These are phyloP conservation scores for Colletotrichum lindemuthianum DNA, from an alignment of 2,329 filamentous ascomycete species.

Conservation along the genomic window DNA sequence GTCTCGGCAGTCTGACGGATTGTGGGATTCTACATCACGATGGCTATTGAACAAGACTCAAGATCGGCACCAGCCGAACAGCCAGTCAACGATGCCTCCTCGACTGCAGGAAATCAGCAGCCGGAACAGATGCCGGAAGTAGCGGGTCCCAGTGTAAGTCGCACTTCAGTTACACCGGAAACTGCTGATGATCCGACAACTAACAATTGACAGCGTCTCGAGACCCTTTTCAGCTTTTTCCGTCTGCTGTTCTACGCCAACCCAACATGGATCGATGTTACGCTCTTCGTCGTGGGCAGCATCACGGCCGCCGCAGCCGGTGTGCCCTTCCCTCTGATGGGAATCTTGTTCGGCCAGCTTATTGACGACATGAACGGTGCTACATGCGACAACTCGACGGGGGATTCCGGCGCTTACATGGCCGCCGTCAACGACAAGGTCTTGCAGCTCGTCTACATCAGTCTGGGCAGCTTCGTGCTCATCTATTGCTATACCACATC, in stretches of 20 bases:
- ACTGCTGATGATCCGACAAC: background rate
- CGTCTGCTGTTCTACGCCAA: slow-evolving; percentile 24
- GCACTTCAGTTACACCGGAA: background rate
- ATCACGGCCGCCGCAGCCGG: slow-evolving; percentile 58
- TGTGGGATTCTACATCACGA: slow-evolving; percentile 12
- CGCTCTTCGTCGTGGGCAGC: slow-evolving; percentile 32
- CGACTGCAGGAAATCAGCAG: background rate
- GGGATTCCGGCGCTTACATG: slow-evolving; percentile 40
- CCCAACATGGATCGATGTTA: slow-evolving; percentile 36
- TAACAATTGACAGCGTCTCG: slow-evolving; percentile 15
- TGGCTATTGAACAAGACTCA: slow-evolving; percentile 18
- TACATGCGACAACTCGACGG: slow-evolving; percentile 48
- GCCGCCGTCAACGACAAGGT: slow-evolving; percentile 59
- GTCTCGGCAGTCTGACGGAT: background rate
- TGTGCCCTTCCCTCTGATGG: slow-evolving; percentile 64
- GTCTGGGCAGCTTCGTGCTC: slow-evolving; percentile 65
- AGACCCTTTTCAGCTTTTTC: slow-evolving; percentile 24
- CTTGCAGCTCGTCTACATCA: slow-evolving; percentile 66
- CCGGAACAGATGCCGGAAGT: slow-evolving; percentile 3
- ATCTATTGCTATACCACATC: slow-evolving; percentile 69
- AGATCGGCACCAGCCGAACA: slow-evolving; percentile 9
- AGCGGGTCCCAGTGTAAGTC: slow-evolving; percentile 7
- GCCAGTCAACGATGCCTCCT: background rate
- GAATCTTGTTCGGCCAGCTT: slow-evolving; percentile 65
- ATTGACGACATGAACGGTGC: slow-evolving; percentile 63